Evolutionary conservation across 345 rosid species (phyloP).

Genomic region (Erodium maritimum): DNA sequence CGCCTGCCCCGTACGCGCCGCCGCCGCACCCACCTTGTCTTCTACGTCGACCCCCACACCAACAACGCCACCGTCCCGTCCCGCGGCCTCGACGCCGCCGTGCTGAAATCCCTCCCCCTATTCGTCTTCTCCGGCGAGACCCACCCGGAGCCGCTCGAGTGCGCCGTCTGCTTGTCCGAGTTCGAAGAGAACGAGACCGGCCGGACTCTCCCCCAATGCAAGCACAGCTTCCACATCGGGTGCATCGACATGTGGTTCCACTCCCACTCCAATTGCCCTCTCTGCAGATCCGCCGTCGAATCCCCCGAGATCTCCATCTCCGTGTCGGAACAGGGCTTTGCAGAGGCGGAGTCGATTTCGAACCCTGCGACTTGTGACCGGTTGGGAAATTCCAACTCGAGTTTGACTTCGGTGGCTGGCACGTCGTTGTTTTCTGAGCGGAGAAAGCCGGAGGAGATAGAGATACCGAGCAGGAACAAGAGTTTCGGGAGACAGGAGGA

Average conservation of each 20-base stretch:
- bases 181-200: constrained; percentile 72
- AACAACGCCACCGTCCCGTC: constrained; percentile 6
- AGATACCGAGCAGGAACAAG: constrained; percentile 16
- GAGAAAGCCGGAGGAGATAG: constrained; percentile 34
- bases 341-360: constrained; percentile 15
- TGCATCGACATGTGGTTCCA: constrained; percentile 98
- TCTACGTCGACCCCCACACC: constrained; percentile 31
- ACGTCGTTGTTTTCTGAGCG: constrained; percentile 14
- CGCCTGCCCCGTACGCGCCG: constrained; percentile 35
- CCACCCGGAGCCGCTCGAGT: constrained; percentile 39
- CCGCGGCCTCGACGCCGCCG: constrained; percentile 48
- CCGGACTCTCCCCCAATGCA: constrained; percentile 68
- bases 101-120: constrained; percentile 54
- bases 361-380: constrained; percentile 16
- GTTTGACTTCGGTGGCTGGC: constrained; percentile 4
- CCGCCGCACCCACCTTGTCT: constrained; percentile 33
- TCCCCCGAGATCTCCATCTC: constrained; percentile 3
- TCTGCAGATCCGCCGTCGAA: constrained; percentile 74
- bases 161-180: constrained; percentile 81
- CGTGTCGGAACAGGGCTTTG: constrained; percentile 11
- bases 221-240: constrained; percentile 67
- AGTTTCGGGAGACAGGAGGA: constrained; percentile 5
- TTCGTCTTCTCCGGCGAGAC: constrained; percentile 39
- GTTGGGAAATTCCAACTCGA: constrained; percentile 8
- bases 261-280: constrained; percentile 84